Conservation (phyloP, 371 early-diverging fungal species). For the Circinella minor region DNA sequence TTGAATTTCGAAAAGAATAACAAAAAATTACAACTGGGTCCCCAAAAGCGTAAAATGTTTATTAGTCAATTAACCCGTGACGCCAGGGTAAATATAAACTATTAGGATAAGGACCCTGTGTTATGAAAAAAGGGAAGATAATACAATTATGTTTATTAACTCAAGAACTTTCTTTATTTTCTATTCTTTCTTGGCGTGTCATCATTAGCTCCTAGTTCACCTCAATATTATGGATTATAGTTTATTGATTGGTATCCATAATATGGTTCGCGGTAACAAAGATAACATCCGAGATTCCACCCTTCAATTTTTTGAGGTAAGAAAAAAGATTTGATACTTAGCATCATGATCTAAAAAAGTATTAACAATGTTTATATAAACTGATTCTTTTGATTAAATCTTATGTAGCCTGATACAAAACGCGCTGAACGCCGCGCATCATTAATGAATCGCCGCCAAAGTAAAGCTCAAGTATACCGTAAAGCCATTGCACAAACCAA, state of each 20-base stretch:
- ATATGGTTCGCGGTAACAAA: conserved; percentile 79
- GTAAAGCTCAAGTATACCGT: conserved; percentile 68
- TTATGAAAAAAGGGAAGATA: background rate
- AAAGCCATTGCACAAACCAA: conserved; percentile 70
- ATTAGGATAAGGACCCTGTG: too few relatives aligned
- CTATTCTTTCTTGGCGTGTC: too few relatives aligned
- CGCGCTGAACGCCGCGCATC: conserved; percentile 33
- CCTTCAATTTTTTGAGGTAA: conserved; percentile 52
- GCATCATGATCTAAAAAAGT: too few relatives aligned
- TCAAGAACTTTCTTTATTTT: background rate
- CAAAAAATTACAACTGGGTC: conserved; percentile 78
- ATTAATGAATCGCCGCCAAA: conserved; percentile 47
- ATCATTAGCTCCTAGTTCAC: conserved; percentile 60
- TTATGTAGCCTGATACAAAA: conserved; percentile 27
- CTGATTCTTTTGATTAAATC: conserved; percentile 25
- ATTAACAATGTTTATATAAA: background rate
- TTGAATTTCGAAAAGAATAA: conserved; percentile 84
- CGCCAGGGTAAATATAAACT: conserved; percentile 50
- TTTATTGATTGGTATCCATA: conserved; percentile 92
- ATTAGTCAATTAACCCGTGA: conserved; percentile 84
- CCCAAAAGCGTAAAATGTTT: conserved; percentile 73
- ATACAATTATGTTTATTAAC: too few relatives aligned
- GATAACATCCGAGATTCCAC: conserved; percentile 84
- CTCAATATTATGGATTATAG: conserved; percentile 98
- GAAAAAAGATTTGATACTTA: background rate